A percentile compares a stretch with the other conserved stretches of the same genome.
Conservation (phyloP, 2,329 filamentous ascomycete species). For the Phialemoniopsis sp. region DNA sequence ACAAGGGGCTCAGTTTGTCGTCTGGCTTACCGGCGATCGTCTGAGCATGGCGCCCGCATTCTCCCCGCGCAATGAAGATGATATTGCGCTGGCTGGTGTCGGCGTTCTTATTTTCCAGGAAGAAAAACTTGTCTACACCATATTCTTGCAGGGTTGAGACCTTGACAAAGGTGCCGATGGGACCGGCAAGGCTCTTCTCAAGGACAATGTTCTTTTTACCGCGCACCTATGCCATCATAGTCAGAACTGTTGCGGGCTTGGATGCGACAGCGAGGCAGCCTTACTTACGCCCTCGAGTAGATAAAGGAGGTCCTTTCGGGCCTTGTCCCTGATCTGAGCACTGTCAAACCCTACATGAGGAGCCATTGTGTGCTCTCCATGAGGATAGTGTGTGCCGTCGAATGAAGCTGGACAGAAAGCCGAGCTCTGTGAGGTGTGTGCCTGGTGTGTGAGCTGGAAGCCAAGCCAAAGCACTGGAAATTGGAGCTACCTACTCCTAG, state of each 20-base stretch:
- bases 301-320: conserved; percentile 82
- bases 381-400: conserved; percentile 14
- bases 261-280: conserved; percentile 12
- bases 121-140: conserved; percentile 96
- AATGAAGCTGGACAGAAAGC: neutral
- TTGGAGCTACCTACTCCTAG: no score
- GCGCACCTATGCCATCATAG: conserved; percentile 62
- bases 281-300: conserved; percentile 90
- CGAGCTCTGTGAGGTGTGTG: neutral
- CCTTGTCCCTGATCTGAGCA: conserved; percentile 73
- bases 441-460: neutral
- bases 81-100: conserved; percentile 94
- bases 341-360: conserved; percentile 68
- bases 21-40: conserved; percentile 75
- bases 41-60: conserved; percentile 80
- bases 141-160: conserved; percentile 95
- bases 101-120: conserved; percentile 92
- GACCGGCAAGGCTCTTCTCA: conserved; percentile 84
- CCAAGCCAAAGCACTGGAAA: no score
- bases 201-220: conserved; percentile 98
- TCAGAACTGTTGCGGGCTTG: conserved; percentile 4
- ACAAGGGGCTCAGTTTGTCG: conserved; percentile 15
- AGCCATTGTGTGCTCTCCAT: conserved; percentile 61
- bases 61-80: conserved; percentile 86
- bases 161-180: conserved; percentile 87